A percentile compares a stretch with the other conserved stretches of the same genome.
Conservation (phyloP, 768 basidiomycete genomes). For the Mrakia blollopis region DNA sequence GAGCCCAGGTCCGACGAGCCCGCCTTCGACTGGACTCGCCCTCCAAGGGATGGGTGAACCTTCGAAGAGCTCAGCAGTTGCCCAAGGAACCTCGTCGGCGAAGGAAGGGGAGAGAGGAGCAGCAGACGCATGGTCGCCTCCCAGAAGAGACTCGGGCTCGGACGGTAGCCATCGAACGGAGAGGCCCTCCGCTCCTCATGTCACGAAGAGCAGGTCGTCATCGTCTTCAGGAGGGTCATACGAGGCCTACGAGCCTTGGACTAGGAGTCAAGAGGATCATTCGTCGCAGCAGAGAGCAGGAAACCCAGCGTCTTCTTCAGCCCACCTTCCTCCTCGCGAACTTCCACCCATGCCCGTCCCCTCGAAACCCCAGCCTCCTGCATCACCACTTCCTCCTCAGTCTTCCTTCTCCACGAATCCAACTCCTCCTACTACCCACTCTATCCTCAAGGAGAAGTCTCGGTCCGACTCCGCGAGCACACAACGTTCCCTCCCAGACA, state of each 20-base stretch:
- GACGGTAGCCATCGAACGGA: background rate
- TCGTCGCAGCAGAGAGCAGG: no score
- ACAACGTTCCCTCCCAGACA: background rate
- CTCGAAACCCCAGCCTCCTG: background rate
- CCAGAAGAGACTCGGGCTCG: background rate
- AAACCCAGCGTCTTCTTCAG: no score
- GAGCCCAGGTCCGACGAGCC: background rate
- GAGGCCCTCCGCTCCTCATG: background rate
- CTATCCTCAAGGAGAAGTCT: background rate
- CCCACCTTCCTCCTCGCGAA: background rate
- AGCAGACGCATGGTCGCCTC: background rate
- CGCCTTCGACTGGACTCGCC: background rate
- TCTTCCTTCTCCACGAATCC: background rate
- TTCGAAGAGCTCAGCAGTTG: background rate
- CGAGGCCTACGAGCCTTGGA: no score
- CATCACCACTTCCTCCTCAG: background rate
- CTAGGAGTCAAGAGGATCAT: no score
- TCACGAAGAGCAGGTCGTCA: no score
- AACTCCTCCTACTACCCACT: background rate
- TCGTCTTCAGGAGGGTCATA: no score
- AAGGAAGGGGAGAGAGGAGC: background rate
- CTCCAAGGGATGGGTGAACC: background rate
- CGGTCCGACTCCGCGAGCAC: background rate
- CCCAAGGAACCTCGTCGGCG: background rate
- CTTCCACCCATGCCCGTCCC: background rate